These are phyloP conservation scores for Diaporthe longicolla DNA, from an alignment of 2,329 filamentous ascomycete genomes.

Conservation along the genomic window DNA sequence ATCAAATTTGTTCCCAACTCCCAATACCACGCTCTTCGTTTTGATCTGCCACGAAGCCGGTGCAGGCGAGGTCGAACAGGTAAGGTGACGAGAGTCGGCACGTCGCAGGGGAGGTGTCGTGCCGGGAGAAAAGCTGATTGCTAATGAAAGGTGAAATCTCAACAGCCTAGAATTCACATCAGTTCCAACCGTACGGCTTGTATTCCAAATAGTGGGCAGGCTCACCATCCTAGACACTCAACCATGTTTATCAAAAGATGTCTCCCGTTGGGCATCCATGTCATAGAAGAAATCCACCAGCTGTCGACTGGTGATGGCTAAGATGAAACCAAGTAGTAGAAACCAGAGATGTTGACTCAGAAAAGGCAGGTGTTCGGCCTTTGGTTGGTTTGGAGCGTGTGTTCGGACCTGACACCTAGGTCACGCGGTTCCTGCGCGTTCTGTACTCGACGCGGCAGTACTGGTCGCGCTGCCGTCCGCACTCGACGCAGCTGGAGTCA, in stretches of 20 bases:
- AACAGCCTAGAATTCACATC: not conserved
- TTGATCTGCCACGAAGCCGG: not conserved
- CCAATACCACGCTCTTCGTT: conserved; percentile 3
- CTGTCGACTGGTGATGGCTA: not conserved
- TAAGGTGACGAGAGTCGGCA: not conserved
- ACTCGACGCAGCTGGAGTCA: conserved; percentile 6
- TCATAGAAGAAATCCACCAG: not conserved
- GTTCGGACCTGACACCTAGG: not conserved
- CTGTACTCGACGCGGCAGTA: conserved; percentile 16
- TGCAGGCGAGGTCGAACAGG: not conserved
- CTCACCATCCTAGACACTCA: not conserved
- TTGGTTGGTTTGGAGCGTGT: not conserved
- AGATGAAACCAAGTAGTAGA: not conserved
- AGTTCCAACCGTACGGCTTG: not conserved
- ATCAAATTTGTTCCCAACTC: conserved; percentile 16
- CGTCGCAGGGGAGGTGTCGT: not conserved
- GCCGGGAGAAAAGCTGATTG: not conserved
- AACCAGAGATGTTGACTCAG: conserved; percentile 16
- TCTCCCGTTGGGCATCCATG: not conserved
- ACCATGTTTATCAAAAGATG: not conserved
- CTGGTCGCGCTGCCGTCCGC: not conserved
- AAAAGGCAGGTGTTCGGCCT: not conserved
- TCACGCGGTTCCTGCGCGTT: not conserved
- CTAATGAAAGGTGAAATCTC: not conserved
- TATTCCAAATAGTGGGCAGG: not conserved